Base-by-base conservation (phyloP, 192 early-diverging fungal species). In the Mortierella hygrophila region DNA sequence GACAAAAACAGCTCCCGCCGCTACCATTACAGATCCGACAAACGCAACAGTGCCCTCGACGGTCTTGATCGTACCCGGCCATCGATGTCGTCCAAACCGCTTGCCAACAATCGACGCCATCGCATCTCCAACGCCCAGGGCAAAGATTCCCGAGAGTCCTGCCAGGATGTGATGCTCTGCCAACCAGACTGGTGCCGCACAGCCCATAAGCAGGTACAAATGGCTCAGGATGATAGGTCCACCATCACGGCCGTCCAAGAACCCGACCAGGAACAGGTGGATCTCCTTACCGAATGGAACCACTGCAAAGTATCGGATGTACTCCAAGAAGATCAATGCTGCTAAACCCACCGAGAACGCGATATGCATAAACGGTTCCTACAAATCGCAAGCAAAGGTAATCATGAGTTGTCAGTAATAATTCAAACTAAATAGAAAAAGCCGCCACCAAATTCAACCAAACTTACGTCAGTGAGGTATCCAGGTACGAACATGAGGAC, bases 41-140 rank as follows among this genome's bases (percentile, higher is more conserved):
- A 97, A 99, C 2, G 94, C 96, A 0, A 91, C 70, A 0, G 97
- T 95, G n/a, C 97, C 98, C 88, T 97, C 96, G 15, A 98, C 82
- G 7, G 97, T 96, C 81, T 98, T 99, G 32, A 88, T 78, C 0
- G 93, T 93, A 13, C 91, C 91, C 11, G 91, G 91, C 98, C 98
- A 99, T 21, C 92, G 90, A 32, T 76, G 88, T 23, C 92, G 76
- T 26, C 98, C 98, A 83, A 89, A 92, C 0, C 88, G 79, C 74
- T 96, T 94, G 42, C 98, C 98, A 32, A 95, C 91, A 75, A 97
- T 90, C 1, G 97, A 98, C 10, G 98, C 97, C 81, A 95, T 91
- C 5, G 97, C 89, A 90, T 99, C 98, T 6, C 97, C 97, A 75
- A 99, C 90, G 4, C 98, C 98, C 44, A 99, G 80, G 9, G 96